Base-by-base conservation (phyloP, 2,329 filamentous ascomycete genomes). In the Fusarium devonianum region DNA sequence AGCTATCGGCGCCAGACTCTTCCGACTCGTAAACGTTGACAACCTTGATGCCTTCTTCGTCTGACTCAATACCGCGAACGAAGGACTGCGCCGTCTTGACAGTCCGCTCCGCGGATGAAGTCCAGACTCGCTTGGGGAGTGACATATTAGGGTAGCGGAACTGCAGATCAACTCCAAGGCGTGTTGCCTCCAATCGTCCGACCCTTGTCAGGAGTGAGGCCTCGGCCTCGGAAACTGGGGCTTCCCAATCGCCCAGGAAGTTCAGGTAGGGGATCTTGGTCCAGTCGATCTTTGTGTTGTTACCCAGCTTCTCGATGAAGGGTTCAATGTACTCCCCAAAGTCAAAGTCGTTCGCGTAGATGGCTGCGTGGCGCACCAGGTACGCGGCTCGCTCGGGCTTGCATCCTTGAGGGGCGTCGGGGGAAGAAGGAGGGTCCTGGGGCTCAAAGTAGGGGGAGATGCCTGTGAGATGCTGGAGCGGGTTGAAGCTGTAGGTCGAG, bases 31-130 rank as follows among this genome's bases (percentile, higher is more conserved):
- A 78, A 40, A 87, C 72, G 56, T 74, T 73, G 33, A 83, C 75
- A 7, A 84, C 73, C 35, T 80, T 71, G 51, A 85, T 84, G 39
- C 73, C 72, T 51, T 79, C 76, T 56, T 78, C 79, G 33, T 77
- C 76, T 4, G 71, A 69, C 56, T 83, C 79, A 8, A 85, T 71
- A 0, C 83, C 84, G 4, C 78, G 75, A 18, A 84, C 81, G 12
- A 88, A 77, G 0, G 79, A 78, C 60, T 81, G 71, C 0, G 84
- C 83, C 7, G 80, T 83, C 66, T 82, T 77, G 32, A 76, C 73
- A 0, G 84, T 87, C 13, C 85, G 72, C 67, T 86, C 83, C 0
- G 85, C 84, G 0, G 83, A 85, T 6, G 81, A 84, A 2, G 83
- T 77, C 83, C 84, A 87, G 2, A 87, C 74, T 37, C 77, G 78